phyloP scores from a whole-genome alignment of 1,284 basidiomycete species.

The Polyporus tsugae region DNA sequence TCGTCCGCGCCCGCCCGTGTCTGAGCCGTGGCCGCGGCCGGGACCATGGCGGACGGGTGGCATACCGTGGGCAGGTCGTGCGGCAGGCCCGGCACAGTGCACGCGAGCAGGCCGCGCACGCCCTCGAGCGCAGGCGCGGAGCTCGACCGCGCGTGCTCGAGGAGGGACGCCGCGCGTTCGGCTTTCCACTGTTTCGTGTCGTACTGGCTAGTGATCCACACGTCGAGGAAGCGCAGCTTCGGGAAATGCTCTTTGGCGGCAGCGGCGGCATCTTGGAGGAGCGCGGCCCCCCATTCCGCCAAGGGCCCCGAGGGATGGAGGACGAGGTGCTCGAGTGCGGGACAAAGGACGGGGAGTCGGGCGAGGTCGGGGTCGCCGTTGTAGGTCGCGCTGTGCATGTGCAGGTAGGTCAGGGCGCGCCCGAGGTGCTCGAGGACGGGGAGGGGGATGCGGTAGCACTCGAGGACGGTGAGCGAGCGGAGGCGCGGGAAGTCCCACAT shows the following conservation, averaged over 20 bases:
- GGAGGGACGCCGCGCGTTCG: neutral
- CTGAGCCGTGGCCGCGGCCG: too few relatives aligned
- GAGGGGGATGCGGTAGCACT: neutral
- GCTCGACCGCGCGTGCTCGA: neutral
- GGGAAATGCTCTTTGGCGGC: neutral
- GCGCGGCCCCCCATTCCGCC: neutral
- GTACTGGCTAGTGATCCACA: neutral
- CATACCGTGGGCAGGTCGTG: neutral
- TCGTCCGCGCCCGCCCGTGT: neutral
- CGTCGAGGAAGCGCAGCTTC: neutral
- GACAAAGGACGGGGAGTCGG: neutral
- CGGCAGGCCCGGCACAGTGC: neutral
- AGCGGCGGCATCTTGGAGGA: neutral
- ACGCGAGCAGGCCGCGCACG: neutral
- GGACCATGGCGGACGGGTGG: neutral
- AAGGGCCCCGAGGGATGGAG: neutral
- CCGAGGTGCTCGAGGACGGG: neutral
- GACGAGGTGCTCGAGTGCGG: conserved; percentile 1
- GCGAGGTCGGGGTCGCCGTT: neutral
- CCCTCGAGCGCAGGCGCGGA: neutral
- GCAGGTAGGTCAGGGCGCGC: neutral
- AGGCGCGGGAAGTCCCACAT: neutral
- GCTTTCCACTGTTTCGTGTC: neutral
- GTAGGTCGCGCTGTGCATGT: neutral
- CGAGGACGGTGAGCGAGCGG: neutral